Evolutionary conservation across 2,329 filamentous ascomycete species (phyloP), one percentile per base, ranked within the genome.

Genomic region (Gremmenia infestans): DNA sequence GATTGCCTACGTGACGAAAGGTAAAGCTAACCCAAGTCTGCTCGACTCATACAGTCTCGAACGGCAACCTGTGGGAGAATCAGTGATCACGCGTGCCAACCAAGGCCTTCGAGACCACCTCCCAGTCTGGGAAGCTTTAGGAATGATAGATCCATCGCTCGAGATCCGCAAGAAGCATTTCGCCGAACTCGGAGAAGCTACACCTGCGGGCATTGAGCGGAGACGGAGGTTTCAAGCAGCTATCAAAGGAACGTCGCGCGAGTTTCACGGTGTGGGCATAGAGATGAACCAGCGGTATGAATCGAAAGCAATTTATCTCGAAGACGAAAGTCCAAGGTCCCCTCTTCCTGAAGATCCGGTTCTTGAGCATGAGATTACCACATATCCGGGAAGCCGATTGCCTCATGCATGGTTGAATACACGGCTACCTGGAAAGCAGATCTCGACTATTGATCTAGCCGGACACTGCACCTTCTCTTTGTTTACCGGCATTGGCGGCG

Each of bases 381-480:
- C 83, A 2, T 83, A 78, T 61, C 84, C 84, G 0, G 85, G 84
- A 7, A 73, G 73, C 32, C 73, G 83, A 2, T 68, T 86, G 22
- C 84, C 85, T 5, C 84, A 88, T 67, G 82, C 74, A 0, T 87
- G 84, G 84, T 70, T 87, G 15, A 80, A 83, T 68, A 74, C 73
- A 19, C 63, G 72, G 6, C 62, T 73, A 11, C 77, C 81, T 0
- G 69, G 70, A 9, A 65, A 73, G 52, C 70, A 71, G 14, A 69
- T 81, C 17, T 85, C 81, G 1, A 86, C 82, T 0, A 77, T 82
- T 47, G 83, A 87, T 65, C 68, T 87, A 1, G 80, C 80, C 0
- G 83, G 83, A 0, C 73, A 84, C 50, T 78, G 80, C 0, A 61
- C 63, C 0, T 85, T 83, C 63, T 71, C 67, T 12, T 63, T 82